A percentile compares a stretch with the other conserved stretches of the same genome.
Evolutionary conservation across 805 yeast genomes (phyloP).

Genomic region (Saturnispora gosingensis): DNA sequence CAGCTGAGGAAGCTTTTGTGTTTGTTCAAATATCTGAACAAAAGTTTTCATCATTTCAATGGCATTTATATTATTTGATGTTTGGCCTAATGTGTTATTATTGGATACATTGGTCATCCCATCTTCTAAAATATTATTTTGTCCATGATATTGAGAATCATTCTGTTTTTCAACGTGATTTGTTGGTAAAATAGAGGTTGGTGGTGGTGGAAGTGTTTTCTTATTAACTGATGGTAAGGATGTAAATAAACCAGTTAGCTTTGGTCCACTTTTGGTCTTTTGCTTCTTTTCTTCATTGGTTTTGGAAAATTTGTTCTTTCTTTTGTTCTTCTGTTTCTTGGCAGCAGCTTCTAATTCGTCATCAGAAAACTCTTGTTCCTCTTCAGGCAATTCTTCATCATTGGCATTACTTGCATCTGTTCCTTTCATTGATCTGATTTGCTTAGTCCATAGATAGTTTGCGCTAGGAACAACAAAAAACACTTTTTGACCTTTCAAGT

Average conservation of each 20-base stretch:
- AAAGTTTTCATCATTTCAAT: constrained; percentile 12
- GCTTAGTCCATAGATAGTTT: constrained; percentile 66
- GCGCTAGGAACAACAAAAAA: constrained; percentile 77
- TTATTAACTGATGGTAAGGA: constrained; percentile 5
- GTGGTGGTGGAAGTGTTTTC: not conserved
- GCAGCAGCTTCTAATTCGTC: constrained; percentile 79
- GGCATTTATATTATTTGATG: constrained; percentile 1
- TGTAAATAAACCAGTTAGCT: constrained; percentile 8
- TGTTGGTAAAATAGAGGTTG: not conserved
- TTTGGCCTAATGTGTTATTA: not conserved
- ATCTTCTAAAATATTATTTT: constrained; percentile 9
- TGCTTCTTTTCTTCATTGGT: constrained; percentile 4
- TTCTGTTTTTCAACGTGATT: not conserved
- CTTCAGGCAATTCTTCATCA: constrained; percentile 90
- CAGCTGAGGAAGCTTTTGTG: not conserved
- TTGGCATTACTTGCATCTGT: constrained; percentile 92
- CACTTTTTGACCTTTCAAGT: constrained; percentile 45
- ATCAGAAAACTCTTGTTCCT: constrained; percentile 91
- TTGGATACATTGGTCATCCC: not conserved
- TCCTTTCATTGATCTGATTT: constrained; percentile 64
- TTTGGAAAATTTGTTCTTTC: constrained; percentile 21
- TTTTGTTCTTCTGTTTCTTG: constrained; percentile 55
- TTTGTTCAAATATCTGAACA: constrained; percentile 12
- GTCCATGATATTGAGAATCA: constrained; percentile 11
- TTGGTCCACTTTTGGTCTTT: constrained; percentile 5